Base-by-base conservation (phyloP, 495 filamentous ascomycete genomes). In the Penicillium soppii region DNA sequence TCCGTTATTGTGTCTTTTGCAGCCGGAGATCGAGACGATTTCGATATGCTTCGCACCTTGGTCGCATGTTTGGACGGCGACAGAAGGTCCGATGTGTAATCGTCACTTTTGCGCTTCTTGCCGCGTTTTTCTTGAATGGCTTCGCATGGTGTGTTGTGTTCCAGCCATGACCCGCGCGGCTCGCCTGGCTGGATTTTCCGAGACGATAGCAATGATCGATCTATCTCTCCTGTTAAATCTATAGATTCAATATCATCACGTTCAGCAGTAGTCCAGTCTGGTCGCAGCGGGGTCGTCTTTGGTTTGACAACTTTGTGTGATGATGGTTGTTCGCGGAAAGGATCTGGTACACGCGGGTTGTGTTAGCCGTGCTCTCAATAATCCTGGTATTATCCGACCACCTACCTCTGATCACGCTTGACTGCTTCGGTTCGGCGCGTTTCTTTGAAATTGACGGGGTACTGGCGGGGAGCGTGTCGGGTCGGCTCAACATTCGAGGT, bases 61-160 rank as follows among this genome's bases (percentile, higher is more conserved):
- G 56, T 43, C 26, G 49, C 41, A 54, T 63, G 50, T 22, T 68
- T 66, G 7, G 48, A 63, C 6, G 70, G 67, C 2, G 72, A 68
- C 0, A 64, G 39, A 15, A 75, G 62, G 57, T 79, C 76, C 13
- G 73, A 73, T 33, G 77, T 78, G 41, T 85, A 81, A 45, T 88
- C 84, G 32, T 86, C 80, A 54, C 88, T 90, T 59, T 90, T 92
- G 39, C 89, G 68, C 68, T 91, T 92, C 66, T 82, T 84, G 9
- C 79, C 75, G 51, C 78, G 78, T 58, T 74, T 82, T 4, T 77
- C 61, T 1, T 61, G 21, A 29, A 78, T 71, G 30, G 71, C 66
- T 45, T 62, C 66, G 38, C 78, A 68, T 15, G 59, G 64, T 16
- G 79, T 76, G 39, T 70, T 72, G 23, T 83, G 82, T 56, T 87